A percentile compares a stretch with the other conserved stretches of the same genome.
phyloP scores from a whole-genome alignment of 2,329 filamentous ascomycete species.

The Penicillium sp. region DNA sequence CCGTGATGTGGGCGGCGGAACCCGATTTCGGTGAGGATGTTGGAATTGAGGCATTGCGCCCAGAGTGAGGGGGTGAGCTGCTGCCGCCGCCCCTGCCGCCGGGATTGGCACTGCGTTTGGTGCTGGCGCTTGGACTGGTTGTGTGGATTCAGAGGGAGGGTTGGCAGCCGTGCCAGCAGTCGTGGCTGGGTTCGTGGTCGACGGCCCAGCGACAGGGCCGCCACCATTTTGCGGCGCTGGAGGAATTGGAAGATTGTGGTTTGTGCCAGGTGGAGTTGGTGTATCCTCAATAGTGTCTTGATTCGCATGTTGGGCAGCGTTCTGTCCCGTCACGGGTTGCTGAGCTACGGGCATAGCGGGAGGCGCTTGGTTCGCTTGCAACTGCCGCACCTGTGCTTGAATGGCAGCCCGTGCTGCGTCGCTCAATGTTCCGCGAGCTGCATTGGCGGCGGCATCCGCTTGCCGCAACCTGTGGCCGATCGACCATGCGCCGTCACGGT shows the following conservation, averaged over 20 bases:
- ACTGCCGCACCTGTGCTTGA: constrained; percentile 24
- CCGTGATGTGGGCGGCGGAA: constrained; percentile 53
- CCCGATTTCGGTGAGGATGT: constrained; percentile 30
- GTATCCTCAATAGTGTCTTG: constrained; percentile 1
- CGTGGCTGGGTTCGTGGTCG: not conserved
- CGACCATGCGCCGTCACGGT: constrained; percentile 82
- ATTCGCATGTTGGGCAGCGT: not conserved
- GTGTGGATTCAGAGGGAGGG: not conserved
- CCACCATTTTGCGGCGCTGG: not conserved
- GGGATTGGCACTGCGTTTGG: not conserved
- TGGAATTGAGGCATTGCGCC: constrained; percentile 17
- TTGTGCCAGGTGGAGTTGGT: constrained; percentile 1
- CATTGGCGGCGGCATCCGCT: constrained; percentile 49
- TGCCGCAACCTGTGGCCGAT: constrained; percentile 74
- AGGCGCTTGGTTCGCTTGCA: constrained; percentile 21
- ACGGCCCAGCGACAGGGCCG: not conserved
- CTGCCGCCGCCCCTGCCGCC: not conserved
- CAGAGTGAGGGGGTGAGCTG: not conserved
- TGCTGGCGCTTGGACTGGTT: not conserved
- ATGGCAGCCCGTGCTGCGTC: constrained; percentile 21
- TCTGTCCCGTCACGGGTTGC: constrained; percentile 2
- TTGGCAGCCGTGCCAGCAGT: not conserved
- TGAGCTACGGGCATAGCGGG: not conserved
- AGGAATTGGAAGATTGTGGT: not conserved
- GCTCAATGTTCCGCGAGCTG: constrained; percentile 28